Conservation (phyloP, 345 rosid genomes). For the Eucalyptus victrix region DNA sequence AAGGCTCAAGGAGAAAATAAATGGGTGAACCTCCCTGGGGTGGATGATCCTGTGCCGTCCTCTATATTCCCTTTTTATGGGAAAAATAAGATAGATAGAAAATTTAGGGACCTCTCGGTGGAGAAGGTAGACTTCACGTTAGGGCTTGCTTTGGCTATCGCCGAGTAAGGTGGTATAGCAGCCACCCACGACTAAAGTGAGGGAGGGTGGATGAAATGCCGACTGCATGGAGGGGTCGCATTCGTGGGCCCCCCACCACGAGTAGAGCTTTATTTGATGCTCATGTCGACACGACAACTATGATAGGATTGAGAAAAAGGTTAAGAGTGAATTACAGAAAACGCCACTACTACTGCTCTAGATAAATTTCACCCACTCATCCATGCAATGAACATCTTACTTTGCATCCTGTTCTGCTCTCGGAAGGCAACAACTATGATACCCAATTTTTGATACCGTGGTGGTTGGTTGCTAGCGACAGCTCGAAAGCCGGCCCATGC, state of each 20-base stretch:
- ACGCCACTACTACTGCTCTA: neutral
- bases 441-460: neutral
- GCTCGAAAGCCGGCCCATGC: neutral
- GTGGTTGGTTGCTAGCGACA: neutral
- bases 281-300: too few species aligned
- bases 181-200: too few species aligned
- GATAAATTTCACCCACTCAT: neutral
- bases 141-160: too few species aligned
- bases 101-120: fast-evolving
- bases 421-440: neutral
- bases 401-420: neutral
- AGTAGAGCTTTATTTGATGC: too few species aligned
- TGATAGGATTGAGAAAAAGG: neutral
- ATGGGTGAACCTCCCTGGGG: too few species aligned
- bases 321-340: neutral
- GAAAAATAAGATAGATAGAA: fast-evolving
- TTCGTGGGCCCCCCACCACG: neutral
- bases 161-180: too few species aligned
- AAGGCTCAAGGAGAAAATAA: too few species aligned
- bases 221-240: neutral
- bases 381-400: neutral
- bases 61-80: fast-evolving
- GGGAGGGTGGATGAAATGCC: too few species aligned
- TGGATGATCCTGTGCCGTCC: too few species aligned
- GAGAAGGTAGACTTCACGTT: fast-evolving